Evolutionary conservation across 2,329 filamentous ascomycete genomes (phyloP), one percentile per base, ranked within the genome.

Genomic region (Nemania sp.): DNA sequence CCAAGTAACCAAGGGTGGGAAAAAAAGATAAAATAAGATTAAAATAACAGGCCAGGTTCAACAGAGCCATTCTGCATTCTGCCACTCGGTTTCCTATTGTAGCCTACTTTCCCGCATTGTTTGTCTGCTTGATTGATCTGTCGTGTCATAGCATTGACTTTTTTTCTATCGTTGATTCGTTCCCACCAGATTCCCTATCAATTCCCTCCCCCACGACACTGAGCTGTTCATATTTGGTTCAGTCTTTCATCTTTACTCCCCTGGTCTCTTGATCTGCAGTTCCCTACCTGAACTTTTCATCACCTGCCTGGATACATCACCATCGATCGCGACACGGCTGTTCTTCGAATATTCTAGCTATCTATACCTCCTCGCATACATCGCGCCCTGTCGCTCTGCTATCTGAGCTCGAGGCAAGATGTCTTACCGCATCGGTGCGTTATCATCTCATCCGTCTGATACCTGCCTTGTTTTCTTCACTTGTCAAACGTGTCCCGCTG

Each of bases 361-460:
- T n/a, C 42, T 31, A 6, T 33, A 30, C 42, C n/a, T 12, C 36
- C n/a, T 59, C 30, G 42, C 28, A 36, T 26, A 19, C 24, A 37
- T 54, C 31, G 15, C 40, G 6, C 40, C 19, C 37, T 5, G 22
- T 41, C 24, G 45, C 48, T 44, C 31, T 39, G 30, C 49, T 26
- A 15, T 56, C 31, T 49, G 23, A 20, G 7, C 43, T 22, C n/a
- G 23, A 6, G 45, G 31, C 20, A 54, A 50, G 9, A 60, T 58
- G 54, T 58, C 54, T 47, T 60, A 60, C 12, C 57, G 59, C 28
- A 53, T 61, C 14, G 59, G 56, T 61, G n/a, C 19, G 56, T 57
- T 49, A 22, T 11, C 23, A 23, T 47, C 41, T 28, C 36, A 17
- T 31, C 14, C 41, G 23, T 46, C 15, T 17, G 20, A 31, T 12